phyloP scores from a whole-genome alignment of 805 yeast species.

The Kuraishia cidri region DNA sequence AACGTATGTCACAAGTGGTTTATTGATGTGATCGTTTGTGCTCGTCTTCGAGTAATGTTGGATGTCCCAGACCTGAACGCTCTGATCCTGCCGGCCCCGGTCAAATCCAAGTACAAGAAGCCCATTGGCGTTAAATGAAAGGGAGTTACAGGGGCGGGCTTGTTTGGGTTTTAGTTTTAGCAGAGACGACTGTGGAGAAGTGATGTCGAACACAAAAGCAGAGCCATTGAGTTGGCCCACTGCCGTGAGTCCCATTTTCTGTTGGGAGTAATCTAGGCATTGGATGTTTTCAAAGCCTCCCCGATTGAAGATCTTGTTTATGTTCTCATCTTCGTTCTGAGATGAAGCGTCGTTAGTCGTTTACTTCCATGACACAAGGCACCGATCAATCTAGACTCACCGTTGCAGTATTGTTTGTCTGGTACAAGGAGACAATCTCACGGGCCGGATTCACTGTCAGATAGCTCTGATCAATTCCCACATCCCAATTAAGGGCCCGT shows the following conservation, averaged over 20 bases:
- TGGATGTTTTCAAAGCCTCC: slow-evolving; percentile 63
- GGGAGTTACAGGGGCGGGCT: slow-evolving; percentile 64
- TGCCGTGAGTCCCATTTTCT: slow-evolving; percentile 50
- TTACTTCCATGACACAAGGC: not conserved
- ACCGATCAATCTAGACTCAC: slow-evolving; percentile 4
- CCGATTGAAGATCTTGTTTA: slow-evolving; percentile 40
- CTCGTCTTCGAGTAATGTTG: slow-evolving; percentile 43
- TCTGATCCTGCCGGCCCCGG: slow-evolving; percentile 65
- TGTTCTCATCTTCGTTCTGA: slow-evolving; percentile 36
- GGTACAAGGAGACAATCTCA: slow-evolving; percentile 67
- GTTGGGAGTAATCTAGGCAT: slow-evolving; percentile 53
- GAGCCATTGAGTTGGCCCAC: slow-evolving; percentile 71
- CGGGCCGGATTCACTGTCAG: slow-evolving; percentile 70
- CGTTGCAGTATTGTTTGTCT: slow-evolving; percentile 30
- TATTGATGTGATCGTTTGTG: slow-evolving; percentile 39
- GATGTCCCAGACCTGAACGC: slow-evolving; percentile 75
- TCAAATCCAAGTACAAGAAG: slow-evolving; percentile 75
- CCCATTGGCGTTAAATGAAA: slow-evolving; percentile 59
- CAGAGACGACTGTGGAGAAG: slow-evolving; percentile 22
- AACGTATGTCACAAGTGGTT: slow-evolving; percentile 48
- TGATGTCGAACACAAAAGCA: slow-evolving; percentile 54
- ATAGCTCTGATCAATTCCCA: slow-evolving; percentile 45
- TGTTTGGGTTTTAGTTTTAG: slow-evolving; percentile 50
- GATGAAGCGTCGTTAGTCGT: slow-evolving; percentile 5
- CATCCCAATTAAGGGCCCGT: slow-evolving; percentile 55